Evolutionary conservation across 2,329 filamentous ascomycete genomes (phyloP), one percentile per base, ranked within the genome.

Genomic region (Sporothrix dimorphospora): DNA sequence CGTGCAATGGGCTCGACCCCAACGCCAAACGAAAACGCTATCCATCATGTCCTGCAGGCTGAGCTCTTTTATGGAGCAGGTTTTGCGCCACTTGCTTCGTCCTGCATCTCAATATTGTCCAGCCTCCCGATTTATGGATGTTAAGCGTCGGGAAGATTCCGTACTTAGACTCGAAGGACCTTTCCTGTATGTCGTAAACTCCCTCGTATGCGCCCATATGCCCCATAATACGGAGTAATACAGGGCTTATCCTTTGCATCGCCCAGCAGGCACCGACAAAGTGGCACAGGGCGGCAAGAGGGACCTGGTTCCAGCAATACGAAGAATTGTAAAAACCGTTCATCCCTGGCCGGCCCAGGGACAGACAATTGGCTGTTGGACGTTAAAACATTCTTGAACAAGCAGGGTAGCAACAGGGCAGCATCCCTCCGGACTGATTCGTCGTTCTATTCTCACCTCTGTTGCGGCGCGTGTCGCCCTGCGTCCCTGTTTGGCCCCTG

Each of bases 271-370:
- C 57, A 63, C 34, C 57, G 14, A 42, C 34, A 40, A 40, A 14
- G n/a, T 63, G 57, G 57, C 19, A 65, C 59, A 27, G 59, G 38
- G 59, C 38, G 38, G 59, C 59, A 65, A 65, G 34, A 65, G 59
- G 55, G 59, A 65, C 21, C n/a, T 45, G n/a, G 21, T 34, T 42
- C n/a, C 38, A 42, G n/a, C 38, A 65, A 65, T 45, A 65, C 59
- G 38, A 45, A 65, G 12, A 42, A 40, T 16, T 40, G 55, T n/a
- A n/a, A n/a, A n/a, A n/a, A n/a, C n/a, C n/a, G n/a, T n/a, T n/a
- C n/a, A n/a, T n/a, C n/a, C n/a, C n/a, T n/a, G n/a, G n/a, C n/a
- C n/a, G n/a, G n/a, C n/a, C n/a, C n/a, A n/a, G n/a, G n/a, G n/a
- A n/a, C n/a, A n/a, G n/a, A n/a, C n/a, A n/a, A n/a, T n/a, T n/a